A percentile compares a stretch with the other conserved stretches of the same genome.
phyloP scores from a whole-genome alignment of 2,329 filamentous ascomycete species.

The Nannizziopsis barbatae region DNA sequence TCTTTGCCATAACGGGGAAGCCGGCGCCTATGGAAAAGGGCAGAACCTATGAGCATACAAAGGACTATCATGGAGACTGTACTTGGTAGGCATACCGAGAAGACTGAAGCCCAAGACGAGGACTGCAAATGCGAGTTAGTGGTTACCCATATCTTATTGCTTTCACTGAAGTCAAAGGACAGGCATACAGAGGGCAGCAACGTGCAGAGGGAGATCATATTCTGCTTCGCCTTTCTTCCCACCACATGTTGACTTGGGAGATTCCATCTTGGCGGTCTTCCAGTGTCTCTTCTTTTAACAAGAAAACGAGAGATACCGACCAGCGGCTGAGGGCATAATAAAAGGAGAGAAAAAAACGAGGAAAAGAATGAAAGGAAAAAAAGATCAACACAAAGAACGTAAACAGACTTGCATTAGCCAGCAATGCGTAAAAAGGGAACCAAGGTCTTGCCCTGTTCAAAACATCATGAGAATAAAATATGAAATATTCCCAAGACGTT shows the following conservation, averaged over 20 bases:
- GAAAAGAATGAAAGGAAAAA: neutral
- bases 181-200: conserved; percentile 15
- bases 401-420: conserved; percentile 12
- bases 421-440: conserved; percentile 10
- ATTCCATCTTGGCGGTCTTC: conserved; percentile 10
- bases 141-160: neutral
- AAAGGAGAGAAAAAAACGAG: neutral
- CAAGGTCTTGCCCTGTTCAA: neutral
- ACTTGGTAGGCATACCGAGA: conserved; percentile 7
- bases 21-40: conserved; percentile 6
- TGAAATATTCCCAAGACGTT: conserved; percentile 4
- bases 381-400: conserved; percentile 4
- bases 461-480: conserved; percentile 5
- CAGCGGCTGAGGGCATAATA: conserved; percentile 8
- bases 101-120: conserved; percentile 12
- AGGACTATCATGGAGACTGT: neutral
- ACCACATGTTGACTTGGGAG: conserved; percentile 13
- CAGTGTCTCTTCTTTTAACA: neutral
- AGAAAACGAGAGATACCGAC: conserved; percentile 6
- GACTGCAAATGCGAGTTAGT: conserved; percentile 4
- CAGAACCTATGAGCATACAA: neutral
- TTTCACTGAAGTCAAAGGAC: neutral
- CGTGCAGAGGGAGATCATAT: conserved; percentile 17
- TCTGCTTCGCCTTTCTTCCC: conserved; percentile 8
- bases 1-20: conserved; percentile 40